A percentile compares a stretch with the other conserved stretches of the same genome.
These are phyloP conservation scores for Nephelium lappaceum DNA, from an alignment of 345 rosid species.

Conservation along the genomic window DNA sequence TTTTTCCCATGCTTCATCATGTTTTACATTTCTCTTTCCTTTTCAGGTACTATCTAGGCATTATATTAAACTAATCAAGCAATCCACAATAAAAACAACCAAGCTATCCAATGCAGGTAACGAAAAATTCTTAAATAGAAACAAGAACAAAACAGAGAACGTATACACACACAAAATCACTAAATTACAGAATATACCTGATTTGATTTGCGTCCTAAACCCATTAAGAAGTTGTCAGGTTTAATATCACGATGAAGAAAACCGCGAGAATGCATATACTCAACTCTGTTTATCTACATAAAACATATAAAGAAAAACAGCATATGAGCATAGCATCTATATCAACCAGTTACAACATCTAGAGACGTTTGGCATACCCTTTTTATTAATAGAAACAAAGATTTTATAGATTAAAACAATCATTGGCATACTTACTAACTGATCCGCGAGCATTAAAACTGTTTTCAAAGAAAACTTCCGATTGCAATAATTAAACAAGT, in stretches of 20 bases:
- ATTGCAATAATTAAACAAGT: slow-evolving; percentile 84
- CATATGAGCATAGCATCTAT: slow-evolving; percentile 5
- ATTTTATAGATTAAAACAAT: background rate
- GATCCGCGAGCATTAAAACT: slow-evolving; percentile 94
- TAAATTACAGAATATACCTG: slow-evolving; percentile 49
- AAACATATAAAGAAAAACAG: slow-evolving; percentile 10
- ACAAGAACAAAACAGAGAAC: background rate
- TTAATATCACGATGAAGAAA: slow-evolving; percentile 95
- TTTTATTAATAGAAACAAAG: background rate
- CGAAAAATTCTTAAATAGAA: background rate
- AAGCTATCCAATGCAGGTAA: background rate
- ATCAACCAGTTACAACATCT: background rate
- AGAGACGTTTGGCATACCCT: slow-evolving; percentile 22
- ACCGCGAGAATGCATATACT: slow-evolving; percentile 86
- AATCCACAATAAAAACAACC: background rate
- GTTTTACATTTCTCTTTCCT: background rate
- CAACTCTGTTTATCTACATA: slow-evolving; percentile 78
- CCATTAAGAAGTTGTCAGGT: slow-evolving; percentile 93
- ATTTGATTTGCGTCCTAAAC: slow-evolving; percentile 92
- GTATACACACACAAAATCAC: background rate
- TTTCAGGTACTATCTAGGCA: background rate
- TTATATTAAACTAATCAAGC: background rate
- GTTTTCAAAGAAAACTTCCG: slow-evolving; percentile 77
- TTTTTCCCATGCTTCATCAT: background rate
- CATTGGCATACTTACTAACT: slow-evolving; percentile 56